Evolutionary conservation across 2,329 filamentous ascomycete genomes (phyloP), one percentile per base, ranked within the genome.

Genomic region (Pestalotiopsis sp.): DNA sequence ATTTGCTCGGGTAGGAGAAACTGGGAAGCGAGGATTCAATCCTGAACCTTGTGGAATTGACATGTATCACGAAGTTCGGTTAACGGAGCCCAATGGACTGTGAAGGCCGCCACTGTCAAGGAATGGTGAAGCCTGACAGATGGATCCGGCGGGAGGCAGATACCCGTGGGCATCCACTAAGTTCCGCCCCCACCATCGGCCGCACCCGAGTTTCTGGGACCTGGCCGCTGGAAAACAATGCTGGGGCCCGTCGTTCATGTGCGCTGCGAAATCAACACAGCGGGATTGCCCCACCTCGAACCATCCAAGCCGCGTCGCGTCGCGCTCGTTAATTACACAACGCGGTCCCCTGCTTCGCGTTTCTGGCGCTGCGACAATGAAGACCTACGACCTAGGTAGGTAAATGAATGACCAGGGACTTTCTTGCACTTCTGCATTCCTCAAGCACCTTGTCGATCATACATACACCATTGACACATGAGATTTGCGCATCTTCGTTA

Each of bases 271-370:
- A 9, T 36, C 31, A 36, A 36, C 31, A 36, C 31, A 36, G 31
- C 31, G 31, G 31, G 31, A 3, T 52, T 52, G 45, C 45, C 45
- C 45, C 45, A 52, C 45, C 45, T 52, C 5, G 17, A n/a, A n/a
- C 9, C 45, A 9, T 23, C 45, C 45, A 20, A 52, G 17, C 17
- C 65, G 58, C 65, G 65, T 67, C 65, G 65, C 65, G 65, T 67
- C 65, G 52, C 36, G 65, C 20, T 41, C 25, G 20, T 65, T 65
- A 23, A 25, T 36, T 59, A 13, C 23, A 59, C n/a, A 59, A 59
- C 57, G 57, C 57, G 57, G 23, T 59, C 57, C 57, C 23, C 17
- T 59, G 20, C 23, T 13, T 58, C 57, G 23, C 23, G 27, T 36
- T 27, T 36, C 20, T 58, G 12, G 31, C 7, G 31, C 31, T 36